phyloP scores from a whole-genome alignment of 2,329 filamentous ascomycete genomes.

The Neopestalotiopsis rosae region DNA sequence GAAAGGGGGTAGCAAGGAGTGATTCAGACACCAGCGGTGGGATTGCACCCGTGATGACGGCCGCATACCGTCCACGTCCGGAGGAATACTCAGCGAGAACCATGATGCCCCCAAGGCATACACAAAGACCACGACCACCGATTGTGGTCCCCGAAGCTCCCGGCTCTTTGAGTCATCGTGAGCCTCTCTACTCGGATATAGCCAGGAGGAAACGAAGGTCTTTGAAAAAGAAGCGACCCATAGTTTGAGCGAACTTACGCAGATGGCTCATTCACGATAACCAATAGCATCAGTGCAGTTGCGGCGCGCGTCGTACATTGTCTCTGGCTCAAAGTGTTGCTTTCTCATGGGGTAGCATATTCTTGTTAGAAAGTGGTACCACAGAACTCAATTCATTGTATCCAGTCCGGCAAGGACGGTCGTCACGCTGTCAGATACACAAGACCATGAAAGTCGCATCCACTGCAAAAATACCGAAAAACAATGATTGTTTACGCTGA shows the following conservation, averaged over 20 bases:
- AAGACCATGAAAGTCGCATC: too few species aligned
- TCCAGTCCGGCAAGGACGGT: too few species aligned
- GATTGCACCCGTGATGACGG: not conserved
- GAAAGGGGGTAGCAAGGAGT: slow-evolving; percentile 10
- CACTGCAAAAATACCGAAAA: too few species aligned
- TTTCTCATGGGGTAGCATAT: too few species aligned
- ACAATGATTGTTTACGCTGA: not conserved
- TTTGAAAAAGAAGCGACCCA: not conserved
- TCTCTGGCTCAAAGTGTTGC: not conserved
- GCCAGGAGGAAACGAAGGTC: not conserved
- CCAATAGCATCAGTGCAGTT: not conserved
- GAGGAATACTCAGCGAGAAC: not conserved
- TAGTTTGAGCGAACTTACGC: not conserved
- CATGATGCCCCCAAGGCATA: not conserved
- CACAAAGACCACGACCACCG: not conserved
- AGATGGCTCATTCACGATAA: not conserved
- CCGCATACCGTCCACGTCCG: not conserved
- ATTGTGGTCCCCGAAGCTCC: not conserved
- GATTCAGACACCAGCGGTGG: not conserved
- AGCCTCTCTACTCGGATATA: not conserved
- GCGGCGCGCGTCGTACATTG: not conserved
- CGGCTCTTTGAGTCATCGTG: not conserved
- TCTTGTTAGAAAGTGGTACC: too few species aligned
- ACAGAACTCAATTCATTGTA: too few species aligned
- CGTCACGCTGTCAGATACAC: too few species aligned